Evolutionary conservation across 495 filamentous ascomycete species (phyloP).

Genomic region (Tricharina praecox): DNA sequence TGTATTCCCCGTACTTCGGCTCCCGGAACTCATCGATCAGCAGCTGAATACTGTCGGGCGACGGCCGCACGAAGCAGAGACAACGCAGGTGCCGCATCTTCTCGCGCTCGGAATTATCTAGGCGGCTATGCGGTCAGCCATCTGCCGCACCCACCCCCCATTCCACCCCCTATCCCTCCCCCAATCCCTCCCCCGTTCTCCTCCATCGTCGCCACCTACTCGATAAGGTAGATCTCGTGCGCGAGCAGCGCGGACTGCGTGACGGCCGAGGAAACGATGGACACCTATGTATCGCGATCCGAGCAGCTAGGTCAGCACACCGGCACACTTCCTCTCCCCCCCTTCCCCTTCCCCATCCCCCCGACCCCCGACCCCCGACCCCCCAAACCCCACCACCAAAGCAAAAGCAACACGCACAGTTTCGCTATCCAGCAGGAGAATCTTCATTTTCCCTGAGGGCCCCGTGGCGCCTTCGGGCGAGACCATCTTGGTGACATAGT

Average conservation of each 20-base stretch:
- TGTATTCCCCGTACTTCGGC: conserved; percentile 94
- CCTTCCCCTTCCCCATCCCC: too few relatives aligned
- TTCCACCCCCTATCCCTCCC: background rate
- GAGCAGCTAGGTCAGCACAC: background rate
- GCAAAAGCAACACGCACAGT: conserved; percentile 37
- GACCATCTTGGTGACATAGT: conserved; percentile 96
- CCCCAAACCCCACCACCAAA: background rate
- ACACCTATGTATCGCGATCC: conserved; percentile 35
- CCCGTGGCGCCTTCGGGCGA: conserved; percentile 42
- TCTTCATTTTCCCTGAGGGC: conserved; percentile 93
- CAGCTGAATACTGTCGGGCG: conserved; percentile 74
- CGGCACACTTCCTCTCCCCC: too few relatives aligned
- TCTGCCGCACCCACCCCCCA: background rate
- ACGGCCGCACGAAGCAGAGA: conserved; percentile 81
- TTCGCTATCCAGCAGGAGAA: conserved; percentile 82
- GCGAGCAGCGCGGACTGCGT: conserved; percentile 92
- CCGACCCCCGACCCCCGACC: conserved; percentile 2
- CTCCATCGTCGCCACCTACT: conserved; percentile 31
- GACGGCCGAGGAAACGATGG: conserved; percentile 83
- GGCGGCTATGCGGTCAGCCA: conserved; percentile 34
- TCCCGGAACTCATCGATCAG: conserved; percentile 92
- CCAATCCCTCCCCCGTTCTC: background rate
- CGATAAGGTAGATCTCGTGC: conserved; percentile 93
- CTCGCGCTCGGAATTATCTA: conserved; percentile 80
- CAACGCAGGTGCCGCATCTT: conserved; percentile 97